phyloP scores from a whole-genome alignment of 305 asterid species.

The Fraxinus albicans region DNA sequence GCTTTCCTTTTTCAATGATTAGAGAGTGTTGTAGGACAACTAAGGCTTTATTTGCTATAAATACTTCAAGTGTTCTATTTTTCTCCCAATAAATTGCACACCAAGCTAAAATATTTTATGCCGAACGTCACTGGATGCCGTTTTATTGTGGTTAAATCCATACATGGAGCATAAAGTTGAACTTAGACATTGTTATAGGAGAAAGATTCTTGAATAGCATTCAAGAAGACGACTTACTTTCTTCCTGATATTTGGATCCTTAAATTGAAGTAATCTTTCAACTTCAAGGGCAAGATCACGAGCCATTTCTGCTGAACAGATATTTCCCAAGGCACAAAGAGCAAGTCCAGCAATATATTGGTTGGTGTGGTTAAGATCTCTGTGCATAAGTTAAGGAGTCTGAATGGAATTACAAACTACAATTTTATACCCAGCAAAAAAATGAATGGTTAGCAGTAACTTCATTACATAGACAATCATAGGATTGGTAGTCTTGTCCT shows the following conservation, averaged over 20 bases:
- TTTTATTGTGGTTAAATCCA: neutral
- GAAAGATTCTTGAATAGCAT: neutral
- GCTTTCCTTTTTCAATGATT: neutral
- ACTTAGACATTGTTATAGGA: neutral
- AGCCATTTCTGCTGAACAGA: conserved; percentile 99
- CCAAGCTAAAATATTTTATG: neutral
- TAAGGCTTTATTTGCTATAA: neutral
- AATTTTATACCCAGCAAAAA: conserved; percentile 12
- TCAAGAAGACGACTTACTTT: conserved; percentile 50
- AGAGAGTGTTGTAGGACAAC: neutral
- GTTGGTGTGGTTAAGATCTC: conserved; percentile 97
- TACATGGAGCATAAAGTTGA: conserved; percentile 5
- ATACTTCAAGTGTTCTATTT: neutral
- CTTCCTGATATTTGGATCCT: conserved; percentile 98
- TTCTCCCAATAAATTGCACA: neutral
- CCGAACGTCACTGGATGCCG: conserved; percentile 6
- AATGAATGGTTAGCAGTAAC: conserved; percentile 16
- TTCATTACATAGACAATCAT: conserved; percentile 14
- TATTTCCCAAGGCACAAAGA: conserved; percentile 97
- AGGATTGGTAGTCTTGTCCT: conserved; percentile 7
- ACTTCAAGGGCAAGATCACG: conserved; percentile 99
- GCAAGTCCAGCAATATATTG: conserved; percentile 99
- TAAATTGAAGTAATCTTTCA: conserved; percentile 85
- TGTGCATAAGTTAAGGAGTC: conserved; percentile 52
- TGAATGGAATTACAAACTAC: conserved; percentile 13